Base-by-base conservation (phyloP, 2,329 filamentous ascomycete species). In the Clonostachys solani region DNA sequence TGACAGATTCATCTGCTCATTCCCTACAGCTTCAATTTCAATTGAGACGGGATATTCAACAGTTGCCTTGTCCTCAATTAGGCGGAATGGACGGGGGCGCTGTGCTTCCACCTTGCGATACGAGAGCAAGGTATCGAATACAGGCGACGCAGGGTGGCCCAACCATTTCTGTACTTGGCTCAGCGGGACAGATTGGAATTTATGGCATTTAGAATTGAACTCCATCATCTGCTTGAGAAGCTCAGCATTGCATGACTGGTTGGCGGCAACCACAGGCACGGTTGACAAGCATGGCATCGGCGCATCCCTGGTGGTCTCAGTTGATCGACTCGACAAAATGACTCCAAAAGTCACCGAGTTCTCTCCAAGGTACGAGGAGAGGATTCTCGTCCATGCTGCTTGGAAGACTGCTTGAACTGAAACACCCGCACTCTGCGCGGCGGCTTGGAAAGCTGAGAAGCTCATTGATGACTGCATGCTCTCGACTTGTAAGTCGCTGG, bases 41-140 rank as follows among this genome's bases (percentile, higher is more conserved):
- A 96, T 69, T 0, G 92, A 96, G 1, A 95, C 68, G 1, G 86
- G 73, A 62, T 92, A 96, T 55, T 95, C 88, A 3, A 88, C 81
- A 2, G 75, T 80, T 6, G 87, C 85, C 44, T 80, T 71, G 49
- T 95, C 90, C 15, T 81, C 70, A 2, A 80, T 52, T 0, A 87
- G 52, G 7, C 70, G 69, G 86, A 88, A 95, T 53, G 16, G 45
- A 29, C 23, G 23, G 3, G 23, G 23, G 9, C 23, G 23, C 23
- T 29, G 23, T 29, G 9, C 23, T 29, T 66, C 54, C 49, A 72
- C 58, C 53, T 87, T 89, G 58, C 96, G 92, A 58, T 91, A 92
- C 1, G 89, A 86, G 49, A 96, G 81, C 2, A 96, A 73, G 0
- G 90, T 92, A 58, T 96, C 91, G 55, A 96, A 96, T 0, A 94